These are phyloP conservation scores for Bipolaris gigantea DNA, from an alignment of 2,329 filamentous ascomycete species.

Conservation along the genomic window DNA sequence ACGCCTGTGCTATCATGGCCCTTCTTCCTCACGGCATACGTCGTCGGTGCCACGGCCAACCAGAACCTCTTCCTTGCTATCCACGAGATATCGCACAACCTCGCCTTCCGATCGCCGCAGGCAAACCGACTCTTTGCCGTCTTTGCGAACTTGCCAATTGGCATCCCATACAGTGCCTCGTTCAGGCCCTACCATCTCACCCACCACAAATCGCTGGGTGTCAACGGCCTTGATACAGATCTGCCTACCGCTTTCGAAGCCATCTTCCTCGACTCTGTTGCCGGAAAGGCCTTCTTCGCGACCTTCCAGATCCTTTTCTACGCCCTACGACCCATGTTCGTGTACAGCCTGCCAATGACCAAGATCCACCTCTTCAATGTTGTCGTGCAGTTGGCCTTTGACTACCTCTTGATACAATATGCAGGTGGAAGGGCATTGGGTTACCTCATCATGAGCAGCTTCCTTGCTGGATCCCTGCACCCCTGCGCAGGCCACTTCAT, in stretches of 20 bases:
- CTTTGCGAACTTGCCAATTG: conserved; percentile 93
- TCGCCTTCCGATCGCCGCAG: conserved; percentile 80
- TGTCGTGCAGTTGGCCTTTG: conserved; percentile 73
- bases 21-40: conserved; percentile 85
- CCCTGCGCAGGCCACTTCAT: conserved; percentile 98
- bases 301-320: conserved; percentile 99
- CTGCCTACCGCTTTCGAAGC: conserved; percentile 91
- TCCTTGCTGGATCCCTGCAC: conserved; percentile 91
- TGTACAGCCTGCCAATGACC: conserved; percentile 88
- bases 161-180: conserved; percentile 91
- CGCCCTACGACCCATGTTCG: conserved; percentile 89
- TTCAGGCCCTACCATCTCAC: conserved; percentile 98
- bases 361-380: conserved; percentile 84
- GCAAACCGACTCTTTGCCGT: conserved; percentile 87
- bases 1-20: conserved; percentile 79
- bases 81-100: conserved; percentile 97
- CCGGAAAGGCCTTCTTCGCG: conserved; percentile 97
- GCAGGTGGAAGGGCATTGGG: conserved; percentile 67
- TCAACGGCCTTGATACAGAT: conserved; percentile 94
- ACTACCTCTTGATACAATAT: conserved; percentile 66
- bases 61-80: conserved; percentile 99
- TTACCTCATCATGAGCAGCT: conserved; percentile 87
- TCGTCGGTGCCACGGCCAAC: conserved; percentile 92
- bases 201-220: conserved; percentile 97
- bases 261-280: conserved; percentile 87